Conservation (phyloP, 495 filamentous ascomycete genomes). For the Achaetomiella virescens region DNA sequence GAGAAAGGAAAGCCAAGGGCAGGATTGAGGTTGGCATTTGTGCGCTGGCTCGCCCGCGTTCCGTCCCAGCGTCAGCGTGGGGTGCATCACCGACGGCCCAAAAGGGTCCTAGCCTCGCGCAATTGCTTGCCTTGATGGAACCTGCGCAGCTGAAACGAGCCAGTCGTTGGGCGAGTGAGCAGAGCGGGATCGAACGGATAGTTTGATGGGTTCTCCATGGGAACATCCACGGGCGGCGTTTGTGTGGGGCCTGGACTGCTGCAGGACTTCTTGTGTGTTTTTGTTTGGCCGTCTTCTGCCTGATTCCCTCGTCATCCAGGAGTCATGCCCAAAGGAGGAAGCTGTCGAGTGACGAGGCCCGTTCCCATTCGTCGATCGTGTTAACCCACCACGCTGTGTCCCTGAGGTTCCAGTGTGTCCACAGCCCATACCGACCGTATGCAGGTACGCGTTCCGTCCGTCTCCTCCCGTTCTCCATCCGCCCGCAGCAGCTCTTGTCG, state of each 20-base stretch:
- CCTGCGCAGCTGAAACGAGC: conserved; percentile 1
- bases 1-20: background rate
- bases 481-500: background rate
- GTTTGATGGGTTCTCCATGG: background rate
- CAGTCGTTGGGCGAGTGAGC: background rate
- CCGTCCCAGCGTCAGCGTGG: conserved; percentile 1
- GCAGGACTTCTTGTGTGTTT: background rate
- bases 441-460: conserved; percentile 12
- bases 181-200: background rate
- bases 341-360: conserved; percentile 6
- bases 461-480: conserved; percentile 12
- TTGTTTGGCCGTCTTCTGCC: conserved; percentile 1
- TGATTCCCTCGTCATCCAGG: background rate
- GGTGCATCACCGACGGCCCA: conserved; percentile 7
- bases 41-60: background rate
- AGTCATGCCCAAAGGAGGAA: conserved; percentile 8
- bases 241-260: background rate
- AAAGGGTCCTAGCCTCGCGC: conserved; percentile 2
- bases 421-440: background rate
- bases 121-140: background rate
- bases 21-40: background rate
- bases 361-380: conserved; percentile 7
- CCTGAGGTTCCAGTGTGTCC: background rate
- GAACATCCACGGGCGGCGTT: background rate
- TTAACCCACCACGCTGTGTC: no score